Evolutionary conservation across 495 filamentous ascomycete genomes (phyloP).

Genomic region (Mycothermus thermophilus): DNA sequence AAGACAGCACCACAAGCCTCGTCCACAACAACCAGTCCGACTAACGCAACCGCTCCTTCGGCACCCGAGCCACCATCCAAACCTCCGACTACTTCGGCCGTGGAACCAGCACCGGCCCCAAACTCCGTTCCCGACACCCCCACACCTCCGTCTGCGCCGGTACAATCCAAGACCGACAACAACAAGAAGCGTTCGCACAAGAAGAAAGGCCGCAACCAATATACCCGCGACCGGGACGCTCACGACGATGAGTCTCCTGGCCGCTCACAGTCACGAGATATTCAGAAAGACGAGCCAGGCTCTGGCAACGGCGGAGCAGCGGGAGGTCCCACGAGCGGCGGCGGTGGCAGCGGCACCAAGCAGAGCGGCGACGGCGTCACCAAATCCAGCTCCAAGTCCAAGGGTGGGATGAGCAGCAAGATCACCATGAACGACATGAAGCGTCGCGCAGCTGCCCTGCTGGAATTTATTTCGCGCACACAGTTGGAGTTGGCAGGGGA

Average conservation of each 20-base stretch:
- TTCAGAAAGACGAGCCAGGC: constrained; percentile 24
- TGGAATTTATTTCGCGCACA: constrained; percentile 81
- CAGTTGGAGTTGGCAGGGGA: constrained; percentile 76
- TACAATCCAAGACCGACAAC: constrained; percentile 13
- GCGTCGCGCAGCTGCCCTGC: constrained; percentile 63
- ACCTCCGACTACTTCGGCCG: constrained; percentile 2
- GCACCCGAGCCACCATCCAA: constrained; percentile 17
- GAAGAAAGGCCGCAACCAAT: constrained; percentile 78
- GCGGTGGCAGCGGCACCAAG: neutral
- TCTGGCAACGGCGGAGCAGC: constrained; percentile 11
- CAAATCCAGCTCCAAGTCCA: constrained; percentile 23
- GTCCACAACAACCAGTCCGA: constrained; percentile 9
- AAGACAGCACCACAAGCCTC: constrained; percentile 18
- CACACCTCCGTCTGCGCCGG: constrained; percentile 24
- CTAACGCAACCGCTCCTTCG: constrained; percentile 10
- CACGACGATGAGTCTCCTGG: constrained; percentile 53
- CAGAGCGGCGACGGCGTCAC: constrained; percentile 6
- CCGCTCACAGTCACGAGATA: constrained; percentile 53
- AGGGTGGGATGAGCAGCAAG: constrained; percentile 40
- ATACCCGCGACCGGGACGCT: constrained; percentile 59
- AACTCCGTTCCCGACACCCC: constrained; percentile 42
- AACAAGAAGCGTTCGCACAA: constrained; percentile 39
- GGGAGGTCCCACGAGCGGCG: neutral
- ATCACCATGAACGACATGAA: constrained; percentile 89
- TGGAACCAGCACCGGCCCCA: constrained; percentile 11